phyloP scores from a whole-genome alignment of 2,329 filamentous ascomycete genomes.

The Ilyonectria destructans region DNA sequence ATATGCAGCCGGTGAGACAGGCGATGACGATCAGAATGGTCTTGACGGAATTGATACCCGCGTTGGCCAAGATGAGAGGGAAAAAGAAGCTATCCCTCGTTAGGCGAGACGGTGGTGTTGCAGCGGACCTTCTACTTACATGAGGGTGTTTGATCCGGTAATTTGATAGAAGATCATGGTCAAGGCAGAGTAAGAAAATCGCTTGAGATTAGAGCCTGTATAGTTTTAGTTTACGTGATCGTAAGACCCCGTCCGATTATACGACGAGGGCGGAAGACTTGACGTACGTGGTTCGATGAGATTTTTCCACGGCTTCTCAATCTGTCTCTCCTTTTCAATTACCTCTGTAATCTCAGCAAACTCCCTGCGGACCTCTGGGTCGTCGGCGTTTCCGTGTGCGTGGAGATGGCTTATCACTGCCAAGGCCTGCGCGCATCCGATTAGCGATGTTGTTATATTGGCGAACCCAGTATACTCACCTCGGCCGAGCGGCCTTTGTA shows the following conservation, averaged over 20 bases:
- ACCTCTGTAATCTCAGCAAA: background rate
- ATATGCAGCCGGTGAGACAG: background rate
- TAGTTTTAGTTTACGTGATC: background rate
- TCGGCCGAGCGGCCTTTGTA: background rate
- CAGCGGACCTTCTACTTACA: background rate
- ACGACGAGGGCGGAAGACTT: background rate
- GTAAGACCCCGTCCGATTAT: too few relatives aligned
- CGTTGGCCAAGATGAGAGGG: conserved; percentile 1
- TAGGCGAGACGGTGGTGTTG: background rate
- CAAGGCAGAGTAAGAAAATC: background rate
- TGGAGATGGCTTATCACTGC: conserved; percentile 6
- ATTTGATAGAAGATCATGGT: conserved; percentile 12
- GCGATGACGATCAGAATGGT: background rate
- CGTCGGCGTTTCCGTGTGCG: background rate
- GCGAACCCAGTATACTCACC: background rate
- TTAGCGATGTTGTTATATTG: background rate
- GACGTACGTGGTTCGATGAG: background rate
- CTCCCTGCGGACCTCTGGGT: background rate
- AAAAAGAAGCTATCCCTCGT: conserved; percentile 4
- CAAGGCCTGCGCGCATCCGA: background rate
- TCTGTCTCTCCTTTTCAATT: background rate
- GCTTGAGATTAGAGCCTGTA: background rate
- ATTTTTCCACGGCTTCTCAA: background rate
- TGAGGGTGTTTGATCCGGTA: background rate
- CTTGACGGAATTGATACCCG: background rate